phyloP scores from a whole-genome alignment of 1,284 basidiomycete species.

The Cutaneotrichosporon cyanovorans region DNA sequence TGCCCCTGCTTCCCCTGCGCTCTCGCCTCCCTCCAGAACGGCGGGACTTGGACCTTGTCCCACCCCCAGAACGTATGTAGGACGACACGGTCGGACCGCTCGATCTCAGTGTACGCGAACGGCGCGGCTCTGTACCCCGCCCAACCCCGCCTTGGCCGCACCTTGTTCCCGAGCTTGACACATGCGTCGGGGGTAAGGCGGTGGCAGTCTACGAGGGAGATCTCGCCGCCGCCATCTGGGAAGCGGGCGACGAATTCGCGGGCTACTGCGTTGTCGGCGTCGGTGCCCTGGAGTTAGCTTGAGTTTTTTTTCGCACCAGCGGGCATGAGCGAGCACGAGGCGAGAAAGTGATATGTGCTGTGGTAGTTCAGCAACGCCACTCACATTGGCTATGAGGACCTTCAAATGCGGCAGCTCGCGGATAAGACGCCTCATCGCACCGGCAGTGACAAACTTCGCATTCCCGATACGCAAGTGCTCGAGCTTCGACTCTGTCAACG shows the following conservation, averaged over 20 bases:
- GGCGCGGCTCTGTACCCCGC: slow-evolving; percentile 55
- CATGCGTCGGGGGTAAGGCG: slow-evolving; percentile 57
- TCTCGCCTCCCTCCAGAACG: slow-evolving; percentile 23
- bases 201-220: slow-evolving; percentile 70
- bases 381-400: slow-evolving; percentile 61
- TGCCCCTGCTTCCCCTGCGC: slow-evolving; percentile 10
- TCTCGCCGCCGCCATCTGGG: slow-evolving; percentile 30
- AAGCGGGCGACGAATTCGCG: slow-evolving; percentile 57
- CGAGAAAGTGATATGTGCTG: no score
- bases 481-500: slow-evolving; percentile 41
- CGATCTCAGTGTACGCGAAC: slow-evolving; percentile 28
- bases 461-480: slow-evolving; percentile 68
- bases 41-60: slow-evolving; percentile 61
- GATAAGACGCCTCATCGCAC: slow-evolving; percentile 59
- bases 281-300: slow-evolving; percentile 52
- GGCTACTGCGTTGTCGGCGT: slow-evolving; percentile 57
- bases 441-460: slow-evolving; percentile 57
- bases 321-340: background rate
- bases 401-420: slow-evolving; percentile 56
- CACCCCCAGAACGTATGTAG: slow-evolving; percentile 80
- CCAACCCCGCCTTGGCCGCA: slow-evolving; percentile 65
- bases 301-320: background rate
- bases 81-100: slow-evolving; percentile 48
- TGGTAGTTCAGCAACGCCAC: slow-evolving; percentile 10
- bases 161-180: slow-evolving; percentile 49